These are phyloP conservation scores for Podospora conica DNA, from an alignment of 495 filamentous ascomycete species.

Conservation along the genomic window DNA sequence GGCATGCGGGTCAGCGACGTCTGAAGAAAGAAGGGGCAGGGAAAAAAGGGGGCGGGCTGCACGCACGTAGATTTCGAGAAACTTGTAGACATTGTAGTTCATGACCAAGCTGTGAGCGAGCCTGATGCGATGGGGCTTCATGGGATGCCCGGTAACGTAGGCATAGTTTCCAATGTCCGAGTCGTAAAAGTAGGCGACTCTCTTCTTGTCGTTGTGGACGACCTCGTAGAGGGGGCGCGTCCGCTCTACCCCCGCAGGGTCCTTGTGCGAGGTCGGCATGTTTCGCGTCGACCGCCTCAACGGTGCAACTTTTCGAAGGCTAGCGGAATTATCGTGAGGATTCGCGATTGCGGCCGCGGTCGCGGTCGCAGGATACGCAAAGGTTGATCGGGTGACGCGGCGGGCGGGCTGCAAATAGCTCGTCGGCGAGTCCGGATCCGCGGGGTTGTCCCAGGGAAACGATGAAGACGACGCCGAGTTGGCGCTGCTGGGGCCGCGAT, in stretches of 20 bases:
- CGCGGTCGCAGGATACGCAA: not conserved
- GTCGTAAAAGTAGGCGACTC: slow-evolving; percentile 96
- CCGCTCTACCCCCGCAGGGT: slow-evolving; percentile 31
- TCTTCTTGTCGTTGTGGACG: slow-evolving; percentile 46
- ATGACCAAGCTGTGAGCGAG: slow-evolving; percentile 96
- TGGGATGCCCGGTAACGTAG: slow-evolving; percentile 95
- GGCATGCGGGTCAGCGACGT: not conserved
- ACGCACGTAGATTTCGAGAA: slow-evolving; percentile 97
- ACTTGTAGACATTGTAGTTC: slow-evolving; percentile 98
- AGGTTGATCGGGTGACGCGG: not conserved
- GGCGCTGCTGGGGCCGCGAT: not conserved
- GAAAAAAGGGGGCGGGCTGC: not conserved
- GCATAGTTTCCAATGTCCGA: slow-evolving; percentile 95
- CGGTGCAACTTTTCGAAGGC: not conserved
- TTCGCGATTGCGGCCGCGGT: not conserved
- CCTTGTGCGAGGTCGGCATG: slow-evolving; percentile 22
- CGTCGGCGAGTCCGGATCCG: not conserved
- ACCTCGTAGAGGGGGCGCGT: slow-evolving; percentile 26
- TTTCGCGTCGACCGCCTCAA: not conserved
- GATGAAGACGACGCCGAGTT: not conserved
- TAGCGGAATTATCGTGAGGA: not conserved
- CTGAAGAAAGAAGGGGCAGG: not conserved
- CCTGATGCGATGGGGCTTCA: slow-evolving; percentile 98
- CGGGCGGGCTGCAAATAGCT: not conserved
- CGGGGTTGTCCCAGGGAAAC: not conserved